phyloP scores from a whole-genome alignment of 2,329 filamentous ascomycete species.

The Knoxdaviesia proteae region DNA sequence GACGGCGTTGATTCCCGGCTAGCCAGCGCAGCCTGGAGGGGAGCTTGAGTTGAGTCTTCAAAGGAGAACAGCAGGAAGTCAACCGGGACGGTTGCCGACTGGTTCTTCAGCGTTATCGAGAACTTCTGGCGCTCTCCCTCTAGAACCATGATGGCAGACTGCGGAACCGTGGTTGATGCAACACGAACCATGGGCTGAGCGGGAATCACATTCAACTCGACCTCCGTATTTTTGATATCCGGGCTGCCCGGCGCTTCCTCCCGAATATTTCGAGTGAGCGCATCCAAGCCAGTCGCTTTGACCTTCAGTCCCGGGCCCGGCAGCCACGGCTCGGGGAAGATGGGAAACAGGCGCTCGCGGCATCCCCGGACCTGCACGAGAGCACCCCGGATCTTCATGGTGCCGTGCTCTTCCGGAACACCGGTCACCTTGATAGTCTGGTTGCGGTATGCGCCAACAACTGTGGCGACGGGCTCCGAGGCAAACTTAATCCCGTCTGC shows the following conservation, averaged over 20 bases:
- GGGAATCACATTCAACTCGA: slow-evolving; percentile 56
- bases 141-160: slow-evolving; percentile 77
- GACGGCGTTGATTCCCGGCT: slow-evolving; percentile 59
- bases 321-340: slow-evolving; percentile 60
- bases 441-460: slow-evolving; percentile 64
- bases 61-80: slow-evolving; percentile 79
- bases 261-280: slow-evolving; percentile 26
- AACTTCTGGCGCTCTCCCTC: slow-evolving; percentile 72
- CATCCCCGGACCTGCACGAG: slow-evolving; percentile 64
- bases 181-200: slow-evolving; percentile 60
- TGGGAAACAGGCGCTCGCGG: slow-evolving; percentile 61
- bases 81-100: slow-evolving; percentile 47
- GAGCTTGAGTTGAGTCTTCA: slow-evolving; percentile 65
- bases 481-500: slow-evolving; percentile 54
- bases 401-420: slow-evolving; percentile 43
- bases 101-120: slow-evolving; percentile 60
- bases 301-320: slow-evolving; percentile 49
- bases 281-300: slow-evolving; percentile 49
- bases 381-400: slow-evolving; percentile 57
- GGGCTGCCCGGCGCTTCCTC: slow-evolving; percentile 17
- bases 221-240: slow-evolving; percentile 23
- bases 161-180: slow-evolving; percentile 56
- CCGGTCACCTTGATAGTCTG: slow-evolving; percentile 58
- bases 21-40: slow-evolving; percentile 52
- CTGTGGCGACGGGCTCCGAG: slow-evolving; percentile 38